These are phyloP conservation scores for Passalora sequoiae DNA, from an alignment of 2,329 filamentous ascomycete species.

Conservation along the genomic window DNA sequence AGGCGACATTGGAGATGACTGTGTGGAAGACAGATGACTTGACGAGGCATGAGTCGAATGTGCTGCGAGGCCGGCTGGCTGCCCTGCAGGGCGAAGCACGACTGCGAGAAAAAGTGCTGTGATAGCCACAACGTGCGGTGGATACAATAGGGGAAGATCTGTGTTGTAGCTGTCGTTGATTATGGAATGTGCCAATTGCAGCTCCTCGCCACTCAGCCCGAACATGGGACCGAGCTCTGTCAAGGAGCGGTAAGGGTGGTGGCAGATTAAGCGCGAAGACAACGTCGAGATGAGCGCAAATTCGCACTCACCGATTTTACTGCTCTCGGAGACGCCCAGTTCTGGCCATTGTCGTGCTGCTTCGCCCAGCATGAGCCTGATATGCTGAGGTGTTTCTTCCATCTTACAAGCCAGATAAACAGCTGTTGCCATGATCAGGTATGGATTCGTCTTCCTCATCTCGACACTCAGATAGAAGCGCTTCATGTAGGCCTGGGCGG, in stretches of 20 bases:
- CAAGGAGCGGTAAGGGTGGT: conserved; percentile 84
- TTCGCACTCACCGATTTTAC: conserved; percentile 87
- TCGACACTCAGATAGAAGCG: conserved; percentile 89
- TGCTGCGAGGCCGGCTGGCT: conserved; percentile 40
- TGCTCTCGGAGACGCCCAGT: conserved; percentile 67
- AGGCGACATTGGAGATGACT: conserved; percentile 25
- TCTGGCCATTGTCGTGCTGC: conserved; percentile 81
- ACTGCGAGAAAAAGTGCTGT: conserved; percentile 79
- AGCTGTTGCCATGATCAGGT: conserved; percentile 85
- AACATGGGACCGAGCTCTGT: conserved; percentile 65
- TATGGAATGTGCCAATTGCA: conserved; percentile 70
- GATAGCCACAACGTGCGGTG: conserved; percentile 83
- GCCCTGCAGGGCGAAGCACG: conserved; percentile 65
- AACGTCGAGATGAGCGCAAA: conserved; percentile 89
- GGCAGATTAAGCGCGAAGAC: conserved; percentile 80
- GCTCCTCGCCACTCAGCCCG: conserved; percentile 69
- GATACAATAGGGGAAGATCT: conserved; percentile 77
- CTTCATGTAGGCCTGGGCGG: conserved; percentile 89
- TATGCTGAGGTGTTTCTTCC: conserved; percentile 95
- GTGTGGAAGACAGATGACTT: conserved; percentile 9
- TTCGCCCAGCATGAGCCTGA: conserved; percentile 81
- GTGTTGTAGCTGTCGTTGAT: conserved; percentile 93
- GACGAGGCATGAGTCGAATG: conserved; percentile 31
- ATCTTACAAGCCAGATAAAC: conserved; percentile 96
- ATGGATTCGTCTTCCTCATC: conserved; percentile 87